phyloP scores from a whole-genome alignment of 2,329 filamentous ascomycete genomes.

The Calonectria naviculata region DNA sequence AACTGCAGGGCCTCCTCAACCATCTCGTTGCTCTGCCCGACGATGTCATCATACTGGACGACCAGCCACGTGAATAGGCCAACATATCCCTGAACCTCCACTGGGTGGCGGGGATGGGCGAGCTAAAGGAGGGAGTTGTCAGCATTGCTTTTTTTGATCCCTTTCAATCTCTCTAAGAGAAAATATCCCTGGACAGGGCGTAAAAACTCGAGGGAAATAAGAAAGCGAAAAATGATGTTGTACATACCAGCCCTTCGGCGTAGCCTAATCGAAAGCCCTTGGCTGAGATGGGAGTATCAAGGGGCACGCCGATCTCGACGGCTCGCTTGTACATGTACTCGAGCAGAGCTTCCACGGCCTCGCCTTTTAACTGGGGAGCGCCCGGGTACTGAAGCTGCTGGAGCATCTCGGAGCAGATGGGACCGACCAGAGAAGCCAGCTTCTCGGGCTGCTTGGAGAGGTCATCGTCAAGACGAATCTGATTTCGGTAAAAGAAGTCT shows the following conservation, averaged over 20 bases:
- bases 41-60: constrained; percentile 18
- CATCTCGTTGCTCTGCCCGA: constrained; percentile 15
- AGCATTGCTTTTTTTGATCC: not conserved
- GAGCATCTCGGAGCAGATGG: constrained; percentile 14
- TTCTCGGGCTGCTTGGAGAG: constrained; percentile 1
- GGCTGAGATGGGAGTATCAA: constrained; percentile 3
- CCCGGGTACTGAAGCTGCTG: not conserved
- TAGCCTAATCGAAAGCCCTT: constrained; percentile 15
- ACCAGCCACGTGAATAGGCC: constrained; percentile 17
- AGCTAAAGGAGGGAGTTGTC: not conserved
- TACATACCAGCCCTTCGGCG: constrained; percentile 8
- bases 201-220: not conserved
- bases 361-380: constrained; percentile 7
- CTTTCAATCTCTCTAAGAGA: not conserved
- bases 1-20: constrained; percentile 14
- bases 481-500: constrained; percentile 3
- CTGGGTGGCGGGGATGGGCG: constrained; percentile 12
- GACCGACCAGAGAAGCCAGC: not conserved
- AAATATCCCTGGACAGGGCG: not conserved
- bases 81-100: constrained; percentile 14
- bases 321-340: constrained; percentile 16
- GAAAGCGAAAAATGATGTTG: not conserved
- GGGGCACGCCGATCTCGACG: constrained; percentile 12
- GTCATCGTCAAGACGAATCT: constrained; percentile 2
- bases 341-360: constrained; percentile 12